Base-by-base conservation (phyloP, 257 asterid species). In the Ocimum tenuiflorum region DNA sequence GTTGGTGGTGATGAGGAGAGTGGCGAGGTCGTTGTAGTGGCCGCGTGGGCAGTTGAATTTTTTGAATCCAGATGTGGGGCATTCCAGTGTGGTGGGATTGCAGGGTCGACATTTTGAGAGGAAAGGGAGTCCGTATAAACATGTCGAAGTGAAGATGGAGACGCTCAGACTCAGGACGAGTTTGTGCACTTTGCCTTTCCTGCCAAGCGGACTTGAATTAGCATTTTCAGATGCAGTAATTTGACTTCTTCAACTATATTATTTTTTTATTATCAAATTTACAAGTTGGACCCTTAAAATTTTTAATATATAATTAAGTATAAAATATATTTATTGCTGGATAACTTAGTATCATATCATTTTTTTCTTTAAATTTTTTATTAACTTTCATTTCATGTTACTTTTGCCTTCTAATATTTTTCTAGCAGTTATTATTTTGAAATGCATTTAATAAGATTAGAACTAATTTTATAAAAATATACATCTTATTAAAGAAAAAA, bases 11-110 rank as follows among this genome's bases (percentile, higher is more conserved):
- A 86, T 85, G 70, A 88, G 88, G 68, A 89, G 88, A 70, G 95
- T 83, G 77, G 98, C 96, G 29, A 88, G 77, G 79, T 85, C 96
- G 42, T 86, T 91, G 79, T 91, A 88, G 69, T 88, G 53, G 45
- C 95, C 98, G 1, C 82, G 58, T 17, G 95, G 98, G 79, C 96
- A 91, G 88, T 86, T 91, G 82, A 86, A 85, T 73, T 85, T 85
- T 82, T 78, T 91, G 84, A 80, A 88, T 39, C 85, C 83, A 3
- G 77, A 83, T 14, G 91, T 84, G 61, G 98, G 96, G 75, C 98
- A 91, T 59, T 78, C 67, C 49, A 68, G 48, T 33, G 63, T 45
- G 61, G 85, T 67, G 52, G 87, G 27, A 51, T 88, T 86, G 68
- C 97, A 91, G 18, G 94, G 94, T 69, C 58, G 80, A 78, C 97